phyloP scores from a whole-genome alignment of 1,284 basidiomycete species.

The Leccinum angustisporum region DNA sequence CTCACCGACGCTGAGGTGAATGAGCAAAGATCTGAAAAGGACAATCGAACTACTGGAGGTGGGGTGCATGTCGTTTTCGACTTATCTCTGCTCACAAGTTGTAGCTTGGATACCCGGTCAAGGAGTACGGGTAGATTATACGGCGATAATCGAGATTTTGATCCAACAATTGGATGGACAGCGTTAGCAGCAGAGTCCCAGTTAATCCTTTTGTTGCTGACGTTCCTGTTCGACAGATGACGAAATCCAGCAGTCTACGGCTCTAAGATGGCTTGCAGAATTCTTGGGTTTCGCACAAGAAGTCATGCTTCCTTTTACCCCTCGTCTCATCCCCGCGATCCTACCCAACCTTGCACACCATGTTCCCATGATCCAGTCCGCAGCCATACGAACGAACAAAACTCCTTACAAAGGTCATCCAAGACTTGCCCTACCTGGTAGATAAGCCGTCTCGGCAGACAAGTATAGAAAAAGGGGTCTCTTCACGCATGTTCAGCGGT shows the following conservation, averaged over 20 bases:
- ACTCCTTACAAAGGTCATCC: constrained; percentile 82
- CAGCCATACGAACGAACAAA: constrained; percentile 88
- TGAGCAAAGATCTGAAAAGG: constrained; percentile 48
- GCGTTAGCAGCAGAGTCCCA: constrained; percentile 53
- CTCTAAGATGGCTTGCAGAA: constrained; percentile 90
- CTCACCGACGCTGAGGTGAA: constrained; percentile 44
- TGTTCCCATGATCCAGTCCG: constrained; percentile 83
- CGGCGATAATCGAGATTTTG: constrained; percentile 91
- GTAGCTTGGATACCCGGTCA: constrained; percentile 89
- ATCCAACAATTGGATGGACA: constrained; percentile 87
- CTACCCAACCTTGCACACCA: constrained; percentile 94
- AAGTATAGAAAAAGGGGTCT: constrained; percentile 30
- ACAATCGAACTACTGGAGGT: constrained; percentile 68
- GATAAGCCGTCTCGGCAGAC: constrained; percentile 49
- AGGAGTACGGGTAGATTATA: constrained; percentile 89
- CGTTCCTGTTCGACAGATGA: constrained; percentile 55
- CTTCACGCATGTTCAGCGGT: constrained; percentile 35
- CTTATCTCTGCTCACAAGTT: constrained; percentile 24
- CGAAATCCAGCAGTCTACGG: constrained; percentile 87
- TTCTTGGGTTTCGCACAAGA: constrained; percentile 88
- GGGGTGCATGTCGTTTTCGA: constrained; percentile 21
- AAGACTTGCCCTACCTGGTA: constrained; percentile 74
- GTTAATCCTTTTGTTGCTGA: not conserved
- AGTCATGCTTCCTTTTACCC: constrained; percentile 93
- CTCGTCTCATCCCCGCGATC: constrained; percentile 88